Base-by-base conservation (phyloP, 257 asterid species). In the Asclepias syriaca region DNA sequence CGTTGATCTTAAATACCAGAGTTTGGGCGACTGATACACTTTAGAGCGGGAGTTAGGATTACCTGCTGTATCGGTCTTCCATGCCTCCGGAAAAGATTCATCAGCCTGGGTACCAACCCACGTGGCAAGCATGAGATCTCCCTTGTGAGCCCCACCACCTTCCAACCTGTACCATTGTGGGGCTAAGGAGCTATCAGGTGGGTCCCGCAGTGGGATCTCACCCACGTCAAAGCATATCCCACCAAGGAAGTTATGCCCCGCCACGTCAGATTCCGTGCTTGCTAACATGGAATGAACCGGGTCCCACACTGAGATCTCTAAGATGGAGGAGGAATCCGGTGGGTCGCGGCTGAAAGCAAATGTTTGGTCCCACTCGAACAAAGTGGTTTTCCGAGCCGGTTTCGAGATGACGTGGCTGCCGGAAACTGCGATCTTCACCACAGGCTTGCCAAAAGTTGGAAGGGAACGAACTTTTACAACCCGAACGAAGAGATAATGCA, bases 41-140 rank as follows among this genome's bases (percentile, higher is more conserved):
- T 90, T 92, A 1, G 98, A 85, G 57, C 80, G 78, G 16, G 95
- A 86, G 65, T 34, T 77, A 0, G 95, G 90, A 74, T 84, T 84
- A 37, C 85, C 84, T 0, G 88, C 86, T 0, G 90, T 84, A 21
- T 90, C 98, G 4, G 91, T 81, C 81, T 92, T 92, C 98, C 97
- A 92, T 3, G 98, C 95, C 27, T 92, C 95, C 0, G 96, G 87
- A 29, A 92, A 92, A 1, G 98, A 92, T 51, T 92, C 98, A 69
- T 92, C 98, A 9, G 96, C 96, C 63, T 90, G 98, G 4, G 97
- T 92, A 4, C 98, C 98, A 1, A 90, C 77, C 98, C 97, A 92
- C 24, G 98, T 81, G 81, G 98, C 97, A 8, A 92, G 95, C 97
- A 92, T 92, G 59, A 90, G 85, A 79, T 92, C 97, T 16, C 97